Conservation (phyloP, 140 eudicot genomes). For the Erigeron philadelphicus region DNA sequence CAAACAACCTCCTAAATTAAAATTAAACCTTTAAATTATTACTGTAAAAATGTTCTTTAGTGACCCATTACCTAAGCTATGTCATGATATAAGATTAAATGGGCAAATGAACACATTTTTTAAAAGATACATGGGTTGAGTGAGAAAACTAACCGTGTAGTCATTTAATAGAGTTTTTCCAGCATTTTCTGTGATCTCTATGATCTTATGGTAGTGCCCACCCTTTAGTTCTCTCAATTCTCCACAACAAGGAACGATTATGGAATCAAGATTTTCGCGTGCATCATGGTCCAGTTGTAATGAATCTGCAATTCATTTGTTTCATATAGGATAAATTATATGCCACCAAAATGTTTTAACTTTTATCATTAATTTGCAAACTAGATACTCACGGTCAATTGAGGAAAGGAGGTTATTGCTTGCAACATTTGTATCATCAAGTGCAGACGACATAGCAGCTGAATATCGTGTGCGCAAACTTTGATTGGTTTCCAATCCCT, state of each 20-base stretch:
- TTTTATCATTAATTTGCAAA: not conserved
- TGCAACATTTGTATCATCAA: constrained; percentile 62
- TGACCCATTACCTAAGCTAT: too few species aligned
- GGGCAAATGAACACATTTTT: not conserved
- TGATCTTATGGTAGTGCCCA: constrained; percentile 73
- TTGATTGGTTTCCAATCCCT: constrained; percentile 83
- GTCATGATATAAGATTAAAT: not conserved
- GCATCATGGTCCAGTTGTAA: constrained; percentile 91
- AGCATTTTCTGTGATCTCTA: constrained; percentile 80
- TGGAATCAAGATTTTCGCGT: constrained; percentile 70
- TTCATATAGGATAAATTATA: too few species aligned
- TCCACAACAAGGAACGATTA: constrained; percentile 83
- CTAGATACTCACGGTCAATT: constrained; percentile 62
- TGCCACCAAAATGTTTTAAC: not conserved
- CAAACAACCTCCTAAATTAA: too few species aligned
- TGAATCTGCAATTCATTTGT: constrained; percentile 49
- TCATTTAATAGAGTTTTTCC: constrained; percentile 87
- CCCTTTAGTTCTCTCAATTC: constrained; percentile 79
- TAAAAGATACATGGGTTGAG: not conserved
- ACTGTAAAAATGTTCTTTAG: too few species aligned
- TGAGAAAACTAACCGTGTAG: constrained; percentile 57
- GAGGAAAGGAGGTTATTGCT: constrained; percentile 77
- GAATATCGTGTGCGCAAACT: constrained; percentile 58
- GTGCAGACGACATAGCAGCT: constrained; percentile 68
- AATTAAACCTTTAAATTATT: too few species aligned